phyloP scores from a whole-genome alignment of 2,329 filamentous ascomycete genomes.

The Colletotrichum costaricense region DNA sequence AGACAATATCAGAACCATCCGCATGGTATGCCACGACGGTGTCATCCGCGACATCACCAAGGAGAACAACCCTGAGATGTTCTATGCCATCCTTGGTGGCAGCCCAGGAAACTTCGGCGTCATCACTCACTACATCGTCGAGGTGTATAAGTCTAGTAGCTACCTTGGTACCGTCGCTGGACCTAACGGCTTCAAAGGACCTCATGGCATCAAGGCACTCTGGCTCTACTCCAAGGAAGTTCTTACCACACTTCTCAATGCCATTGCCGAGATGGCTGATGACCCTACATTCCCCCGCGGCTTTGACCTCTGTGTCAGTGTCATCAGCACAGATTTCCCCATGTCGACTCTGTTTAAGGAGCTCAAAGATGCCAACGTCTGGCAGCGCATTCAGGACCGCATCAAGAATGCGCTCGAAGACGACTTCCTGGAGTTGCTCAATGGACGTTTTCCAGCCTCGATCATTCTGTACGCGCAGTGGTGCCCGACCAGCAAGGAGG shows the following conservation, averaged over 20 bases:
- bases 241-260: slow-evolving; percentile 50
- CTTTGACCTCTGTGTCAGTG: slow-evolving; percentile 59
- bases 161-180: slow-evolving; percentile 16
- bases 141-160: slow-evolving; percentile 46
- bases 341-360: slow-evolving; percentile 50
- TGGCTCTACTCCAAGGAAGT: slow-evolving; percentile 53
- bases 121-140: slow-evolving; percentile 63
- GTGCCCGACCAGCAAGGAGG: slow-evolving; percentile 51
- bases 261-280: slow-evolving; percentile 57
- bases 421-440: slow-evolving; percentile 48
- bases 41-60: slow-evolving; percentile 57
- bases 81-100: slow-evolving; percentile 68
- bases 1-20: slow-evolving; percentile 61
- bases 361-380: slow-evolving; percentile 41
- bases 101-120: slow-evolving; percentile 69
- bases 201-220: slow-evolving; percentile 54
- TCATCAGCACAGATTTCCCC: slow-evolving; percentile 54
- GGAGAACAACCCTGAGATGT: slow-evolving; percentile 64
- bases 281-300: slow-evolving; percentile 54
- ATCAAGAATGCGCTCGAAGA: slow-evolving; percentile 49
- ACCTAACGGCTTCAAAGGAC: slow-evolving; percentile 43
- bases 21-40: slow-evolving; percentile 60
- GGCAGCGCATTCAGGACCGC: slow-evolving; percentile 42
- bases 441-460: slow-evolving; percentile 50
- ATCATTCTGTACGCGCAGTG: slow-evolving; percentile 62